Base-by-base conservation (phyloP, 2,329 filamentous ascomycete genomes). In the Huntiella omanensis region DNA sequence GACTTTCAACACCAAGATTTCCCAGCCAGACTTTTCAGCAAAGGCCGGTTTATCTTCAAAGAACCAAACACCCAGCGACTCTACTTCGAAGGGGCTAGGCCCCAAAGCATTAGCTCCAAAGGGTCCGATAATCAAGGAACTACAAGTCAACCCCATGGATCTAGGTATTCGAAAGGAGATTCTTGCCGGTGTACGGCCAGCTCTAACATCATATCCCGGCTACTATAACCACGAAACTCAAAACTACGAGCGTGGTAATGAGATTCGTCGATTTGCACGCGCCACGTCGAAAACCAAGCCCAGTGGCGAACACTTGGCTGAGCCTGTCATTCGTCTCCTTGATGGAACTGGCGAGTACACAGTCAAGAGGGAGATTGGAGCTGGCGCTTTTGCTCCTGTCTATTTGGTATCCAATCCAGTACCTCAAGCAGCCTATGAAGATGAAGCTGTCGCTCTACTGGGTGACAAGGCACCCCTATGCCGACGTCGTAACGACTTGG, bases 351-450 rank as follows among this genome's bases (percentile, higher is more conserved):
- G 77, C 35, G 72, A 70, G 37, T 98, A 95, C 60, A 80, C 75
- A 1, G 63, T 96, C 48, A 84, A 81, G 57, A 76, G 80, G 43
- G 86, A 96, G 59, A 75, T 98, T 10, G 91, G 91, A 1, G 83
- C 86, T 22, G 91, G 91, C 6, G 91, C 91, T 1, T 98, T 92
- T 61, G 91, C 88, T 0, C 88, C 91, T 0, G 91, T 98, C 2
- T 98, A 95, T 58, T 73, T 98, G 0, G 80, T 87, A 5, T 84
- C 94, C 57, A 80, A 80, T 54, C 71, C 75, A n/a, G 63, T 64
- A 0, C 66, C 70, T 3, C 66, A 66, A 32, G 62, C 64, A 0
- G 60, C 65, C 10, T 63, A 66, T 7, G 56, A 62, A 32, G 60
- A 65, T 13, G 65, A 71, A 12, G 45, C 59, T 54, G 45, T 59